phyloP scores from a whole-genome alignment of 768 basidiomycete species.

The Lactifluus pinguis region DNA sequence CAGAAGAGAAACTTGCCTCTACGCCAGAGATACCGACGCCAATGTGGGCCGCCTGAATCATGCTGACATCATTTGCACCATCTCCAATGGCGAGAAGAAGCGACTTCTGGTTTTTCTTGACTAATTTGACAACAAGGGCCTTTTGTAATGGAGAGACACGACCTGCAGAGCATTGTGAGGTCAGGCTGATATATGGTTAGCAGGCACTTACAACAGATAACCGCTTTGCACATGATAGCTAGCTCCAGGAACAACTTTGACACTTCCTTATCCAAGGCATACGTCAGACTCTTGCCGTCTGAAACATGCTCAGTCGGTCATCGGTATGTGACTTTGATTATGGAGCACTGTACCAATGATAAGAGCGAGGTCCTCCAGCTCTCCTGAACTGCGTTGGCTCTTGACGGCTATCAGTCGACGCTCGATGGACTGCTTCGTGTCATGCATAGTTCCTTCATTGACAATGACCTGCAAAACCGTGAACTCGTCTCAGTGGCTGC shows the following conservation, averaged over 20 bases:
- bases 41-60: constrained; percentile 98
- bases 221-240: constrained; percentile 97
- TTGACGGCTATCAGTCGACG: constrained; percentile 90
- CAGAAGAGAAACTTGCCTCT: constrained; percentile 44
- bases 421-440: constrained; percentile 76
- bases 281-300: constrained; percentile 95
- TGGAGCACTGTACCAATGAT: constrained; percentile 62
- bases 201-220: constrained; percentile 77
- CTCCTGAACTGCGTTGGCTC: constrained; percentile 83
- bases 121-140: constrained; percentile 95
- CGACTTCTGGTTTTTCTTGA: constrained; percentile 91
- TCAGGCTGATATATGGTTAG: background rate
- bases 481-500: background rate
- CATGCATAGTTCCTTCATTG: constrained; percentile 78
- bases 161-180: constrained; percentile 36
- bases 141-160: constrained; percentile 98
- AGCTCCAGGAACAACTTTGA: constrained; percentile 88
- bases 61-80: constrained; percentile 96
- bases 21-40: constrained; percentile 97
- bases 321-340: background rate
- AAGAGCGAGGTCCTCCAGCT: constrained; percentile 89
- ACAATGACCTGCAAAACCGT: constrained; percentile 64
- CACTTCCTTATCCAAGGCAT: constrained; percentile 87
- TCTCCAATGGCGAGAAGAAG: constrained; percentile 96
- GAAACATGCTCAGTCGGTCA: constrained; percentile 2